Conservation (phyloP, 495 filamentous ascomycete genomes). For the Penicillium egyptiacum region DNA sequence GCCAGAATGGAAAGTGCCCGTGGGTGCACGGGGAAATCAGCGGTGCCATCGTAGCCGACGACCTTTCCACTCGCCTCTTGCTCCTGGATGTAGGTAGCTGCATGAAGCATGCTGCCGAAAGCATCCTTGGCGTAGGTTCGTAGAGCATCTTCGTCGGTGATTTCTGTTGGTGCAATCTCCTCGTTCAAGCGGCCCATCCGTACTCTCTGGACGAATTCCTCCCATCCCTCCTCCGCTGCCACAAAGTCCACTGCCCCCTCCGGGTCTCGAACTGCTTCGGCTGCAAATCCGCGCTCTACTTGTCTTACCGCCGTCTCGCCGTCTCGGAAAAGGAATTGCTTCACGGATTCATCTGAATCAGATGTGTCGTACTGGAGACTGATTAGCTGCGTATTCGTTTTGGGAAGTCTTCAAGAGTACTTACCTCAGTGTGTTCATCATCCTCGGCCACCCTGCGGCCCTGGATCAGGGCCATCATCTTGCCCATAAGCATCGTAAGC, state of each 20-base stretch:
- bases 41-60: conserved; percentile 6
- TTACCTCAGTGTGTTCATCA: conserved; percentile 50
- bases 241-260: conserved; percentile 35
- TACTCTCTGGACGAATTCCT: conserved; percentile 45
- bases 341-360: conserved; percentile 36
- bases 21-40: conserved; percentile 10
- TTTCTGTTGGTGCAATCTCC: conserved; percentile 2
- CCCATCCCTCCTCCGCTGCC: conserved; percentile 38
- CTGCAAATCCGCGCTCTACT: conserved; percentile 41
- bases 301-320: conserved; percentile 28
- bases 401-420: background rate
- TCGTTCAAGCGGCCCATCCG: conserved; percentile 32
- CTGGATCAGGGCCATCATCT: conserved; percentile 43
- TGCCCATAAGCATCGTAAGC: conserved; percentile 39
- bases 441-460: conserved; percentile 46
- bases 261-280: conserved; percentile 36
- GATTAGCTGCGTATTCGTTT: conserved; percentile 13
- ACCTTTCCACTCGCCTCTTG: background rate
- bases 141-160: conserved; percentile 1
- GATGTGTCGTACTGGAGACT: conserved; percentile 41
- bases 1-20: conserved; percentile 36
- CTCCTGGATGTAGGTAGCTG: conserved; percentile 13
- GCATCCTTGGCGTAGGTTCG: conserved; percentile 4
- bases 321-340: conserved; percentile 26
- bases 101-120: conserved; percentile 19